Evolutionary conservation across 345 rosid genomes (phyloP), one percentile per base, ranked within the genome.

Genomic region (Salix viminalis): DNA sequence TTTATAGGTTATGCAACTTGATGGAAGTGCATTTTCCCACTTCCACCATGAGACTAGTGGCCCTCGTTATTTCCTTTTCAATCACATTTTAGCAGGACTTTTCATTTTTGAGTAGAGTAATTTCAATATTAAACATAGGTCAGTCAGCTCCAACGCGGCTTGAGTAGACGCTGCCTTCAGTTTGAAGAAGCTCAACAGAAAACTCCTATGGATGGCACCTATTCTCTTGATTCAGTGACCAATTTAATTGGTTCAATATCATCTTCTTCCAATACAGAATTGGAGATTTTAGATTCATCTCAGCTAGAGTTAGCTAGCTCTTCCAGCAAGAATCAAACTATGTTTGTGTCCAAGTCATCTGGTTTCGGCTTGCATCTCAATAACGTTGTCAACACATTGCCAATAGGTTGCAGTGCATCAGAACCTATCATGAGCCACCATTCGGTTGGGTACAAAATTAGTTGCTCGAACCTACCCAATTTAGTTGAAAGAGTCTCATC

Each of bases 111-210:
- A 2, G 66, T 76, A 72, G 75, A 85, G 74, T 84, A 83, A 82
- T 83, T 66, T 67, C 30, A 70, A 75, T 30, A 39, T 34, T 79
- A 70, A 70, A 69, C 86, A 81, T 79, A 90, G 91, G 89, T 72
- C 74, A 67, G 79, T 70, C 85, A 84, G 71, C 79, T 82, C 60
- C 90, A 87, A 37, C 87, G 86, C 67, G 88, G 88, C 79, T 64
- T 87, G 84, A 88, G 90, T 71, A 86, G 91, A 65, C 89, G 92
- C 68, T 86, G 91, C 80, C 90, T 90, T 81, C 92, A 85, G 76
- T 89, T 90, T 83, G 89, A 80, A 79, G 87, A 86, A 76, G 80
- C 85, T 73, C 81, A 67, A 77, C 64, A 72, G 24, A 77, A 84
- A 69, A 39, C 72, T 68, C 70, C 54, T 54, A 56, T 68, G 64